Base-by-base conservation (phyloP, 495 filamentous ascomycete genomes). In the Penicillium waksmanii region DNA sequence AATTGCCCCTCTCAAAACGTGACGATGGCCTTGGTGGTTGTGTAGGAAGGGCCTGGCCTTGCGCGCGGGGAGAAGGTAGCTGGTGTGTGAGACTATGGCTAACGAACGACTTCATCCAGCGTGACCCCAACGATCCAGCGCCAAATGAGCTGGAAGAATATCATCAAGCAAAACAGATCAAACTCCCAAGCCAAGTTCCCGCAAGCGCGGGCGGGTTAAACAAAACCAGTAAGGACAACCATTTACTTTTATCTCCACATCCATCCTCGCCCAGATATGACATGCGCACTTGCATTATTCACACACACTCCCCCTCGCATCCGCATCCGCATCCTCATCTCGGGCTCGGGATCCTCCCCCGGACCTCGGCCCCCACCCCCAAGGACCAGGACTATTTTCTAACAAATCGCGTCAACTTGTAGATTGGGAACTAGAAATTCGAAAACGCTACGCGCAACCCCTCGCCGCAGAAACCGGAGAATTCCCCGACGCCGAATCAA, bases 401-500 rank as follows among this genome's bases (percentile, higher is more conserved):
- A 59, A 77, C 60, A 38, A 27, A 3, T 25, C 44, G 10, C 36
- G 47, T 42, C 19, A 38, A 10, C 15, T 53, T 46, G 19, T 56
- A 93, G 89, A 96, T 68, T 91, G 88, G 85, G 91, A 96, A 61
- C 79, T 96, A 42, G 95, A 97, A 75, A 96, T 97, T 63, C 85
- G 92, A 57, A 95, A 96, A 80, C 90, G 92, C 58, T 98, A 90
- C 75, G 85, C 88, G 40, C 90, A 93, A 65, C 89, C 94, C 12
- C 81, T 98, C 27, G 90, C 90, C 27, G 84, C 87, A 36, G 95
- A 98, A 74, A 93, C 93, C 1, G 89, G 91, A 57, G 95, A 98
- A 75, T 97, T 98, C 67, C 95, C 95, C 13, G 91, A 96, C 63
- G 74, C 84, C 10, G 82, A 86, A 52, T 88, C 86, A 27, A 91